Evolutionary conservation across 306 rosid species (phyloP).

Genomic region (Oemleria cerasiformis): DNA sequence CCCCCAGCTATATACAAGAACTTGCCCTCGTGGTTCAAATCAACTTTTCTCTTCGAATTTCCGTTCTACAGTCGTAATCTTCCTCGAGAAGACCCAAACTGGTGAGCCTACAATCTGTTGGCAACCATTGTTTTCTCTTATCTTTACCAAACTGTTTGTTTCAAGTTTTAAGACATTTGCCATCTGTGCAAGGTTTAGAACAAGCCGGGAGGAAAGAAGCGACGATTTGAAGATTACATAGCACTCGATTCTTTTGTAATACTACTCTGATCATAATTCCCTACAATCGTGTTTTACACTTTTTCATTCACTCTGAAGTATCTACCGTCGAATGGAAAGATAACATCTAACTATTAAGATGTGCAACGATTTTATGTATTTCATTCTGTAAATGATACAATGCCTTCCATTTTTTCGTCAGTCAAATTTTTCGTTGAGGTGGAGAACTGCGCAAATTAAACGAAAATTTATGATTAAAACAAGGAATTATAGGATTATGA

Average conservation of each 20-base stretch:
- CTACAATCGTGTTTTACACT: no score
- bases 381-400: background rate
- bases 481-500: background rate
- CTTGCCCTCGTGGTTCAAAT: conserved; percentile 80
- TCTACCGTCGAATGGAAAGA: no score
- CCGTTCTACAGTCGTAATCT: conserved; percentile 76
- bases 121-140: background rate
- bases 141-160: background rate
- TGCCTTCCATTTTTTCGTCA: conserved; percentile 7
- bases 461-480: background rate
- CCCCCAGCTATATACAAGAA: conserved; percentile 63
- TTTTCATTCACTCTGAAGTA: no score
- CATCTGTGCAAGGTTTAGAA: conserved; percentile 67
- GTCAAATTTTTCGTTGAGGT: background rate
- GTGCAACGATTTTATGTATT: background rate
- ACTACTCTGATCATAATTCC: background rate
- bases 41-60: conserved; percentile 64
- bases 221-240: conserved; percentile 54
- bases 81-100: conserved; percentile 41
- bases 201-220: conserved; percentile 35
- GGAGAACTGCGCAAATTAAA: conserved; percentile 16
- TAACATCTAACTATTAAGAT: no score
- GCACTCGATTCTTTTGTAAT: conserved; percentile 15
- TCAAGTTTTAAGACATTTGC: conserved; percentile 19
- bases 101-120: conserved; percentile 56